Percentiles rank a stretch among this genome's conserved stretches.
These are phyloP conservation scores for Candida nonsorbophila DNA, from an alignment of 805 yeast species.

Conservation along the genomic window DNA sequence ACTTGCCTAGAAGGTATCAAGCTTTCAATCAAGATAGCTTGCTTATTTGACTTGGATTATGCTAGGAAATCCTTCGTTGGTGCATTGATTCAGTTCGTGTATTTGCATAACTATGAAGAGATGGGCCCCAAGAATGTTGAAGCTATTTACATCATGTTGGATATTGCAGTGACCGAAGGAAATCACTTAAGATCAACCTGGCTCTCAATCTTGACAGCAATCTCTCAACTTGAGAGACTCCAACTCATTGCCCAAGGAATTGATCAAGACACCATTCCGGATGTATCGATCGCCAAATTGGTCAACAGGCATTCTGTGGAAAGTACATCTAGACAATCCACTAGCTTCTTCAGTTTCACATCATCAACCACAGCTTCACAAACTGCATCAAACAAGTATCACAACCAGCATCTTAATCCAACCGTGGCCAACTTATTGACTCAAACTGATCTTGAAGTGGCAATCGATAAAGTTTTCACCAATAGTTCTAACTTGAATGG, in stretches of 20 bases:
- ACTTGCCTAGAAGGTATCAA: slow-evolving; percentile 82
- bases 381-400: slow-evolving; percentile 63
- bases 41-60: slow-evolving; percentile 75
- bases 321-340: slow-evolving; percentile 32
- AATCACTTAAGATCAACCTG: slow-evolving; percentile 65
- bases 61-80: slow-evolving; percentile 88
- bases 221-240: slow-evolving; percentile 87
- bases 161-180: slow-evolving; percentile 78
- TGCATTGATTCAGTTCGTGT: slow-evolving; percentile 83
- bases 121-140: slow-evolving; percentile 74
- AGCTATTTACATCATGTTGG: slow-evolving; percentile 70
- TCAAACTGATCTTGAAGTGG: slow-evolving; percentile 66
- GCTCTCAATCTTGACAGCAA: slow-evolving; percentile 74
- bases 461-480: slow-evolving; percentile 83
- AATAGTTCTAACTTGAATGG: slow-evolving; percentile 77
- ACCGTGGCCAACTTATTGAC: slow-evolving; percentile 53
- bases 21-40: slow-evolving; percentile 74
- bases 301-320: slow-evolving; percentile 54
- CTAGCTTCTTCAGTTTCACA: slow-evolving; percentile 54
- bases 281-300: slow-evolving; percentile 69
- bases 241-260: slow-evolving; percentile 86
- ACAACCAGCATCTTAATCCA: slow-evolving; percentile 60
- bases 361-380: slow-evolving; percentile 52
- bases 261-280: slow-evolving; percentile 80
- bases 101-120: slow-evolving; percentile 72